phyloP scores from a whole-genome alignment of 1,284 basidiomycete species.

The Lentinus polychrous region DNA sequence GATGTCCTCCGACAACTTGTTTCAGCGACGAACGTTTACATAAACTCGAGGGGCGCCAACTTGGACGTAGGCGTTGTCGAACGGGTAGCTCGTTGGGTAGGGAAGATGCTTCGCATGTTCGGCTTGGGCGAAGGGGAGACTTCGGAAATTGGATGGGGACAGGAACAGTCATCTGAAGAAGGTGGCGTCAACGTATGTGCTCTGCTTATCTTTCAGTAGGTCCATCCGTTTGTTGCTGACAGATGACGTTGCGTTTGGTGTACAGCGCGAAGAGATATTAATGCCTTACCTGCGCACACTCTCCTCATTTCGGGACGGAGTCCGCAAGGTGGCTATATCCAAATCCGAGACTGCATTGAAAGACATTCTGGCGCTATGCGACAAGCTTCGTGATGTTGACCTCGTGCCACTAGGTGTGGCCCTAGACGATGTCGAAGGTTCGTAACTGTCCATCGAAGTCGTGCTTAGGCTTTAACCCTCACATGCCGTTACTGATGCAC shows the following conservation, averaged over 20 bases:
- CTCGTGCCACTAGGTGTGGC: constrained; percentile 91
- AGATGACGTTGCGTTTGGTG: constrained; percentile 6
- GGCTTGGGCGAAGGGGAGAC: constrained; percentile 83
- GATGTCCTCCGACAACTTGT: constrained; percentile 78
- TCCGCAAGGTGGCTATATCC: constrained; percentile 78
- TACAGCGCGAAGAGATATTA: constrained; percentile 74
- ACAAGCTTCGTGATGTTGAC: constrained; percentile 87
- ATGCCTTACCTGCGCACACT: constrained; percentile 88
- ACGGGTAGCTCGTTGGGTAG: constrained; percentile 79
- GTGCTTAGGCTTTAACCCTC: constrained; percentile 6
- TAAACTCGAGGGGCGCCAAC: constrained; percentile 54
- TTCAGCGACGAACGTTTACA: constrained; percentile 86
- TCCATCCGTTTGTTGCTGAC: constrained; percentile 3
- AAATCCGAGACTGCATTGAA: constrained; percentile 60
- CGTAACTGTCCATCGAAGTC: constrained; percentile 14
- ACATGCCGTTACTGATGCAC: constrained; percentile 2
- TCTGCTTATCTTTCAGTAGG: constrained; percentile 8
- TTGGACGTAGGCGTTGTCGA: constrained; percentile 71
- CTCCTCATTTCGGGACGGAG: constrained; percentile 87
- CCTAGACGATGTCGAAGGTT: constrained; percentile 93
- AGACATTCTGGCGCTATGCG: constrained; percentile 80
- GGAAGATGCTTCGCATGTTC: constrained; percentile 90
- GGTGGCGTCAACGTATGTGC: constrained; percentile 49
- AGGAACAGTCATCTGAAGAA: constrained; percentile 36
- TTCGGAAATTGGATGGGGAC: constrained; percentile 68